Evolutionary conservation across 768 basidiomycete genomes (phyloP).

Genomic region (Rossbeevera mucosa): DNA sequence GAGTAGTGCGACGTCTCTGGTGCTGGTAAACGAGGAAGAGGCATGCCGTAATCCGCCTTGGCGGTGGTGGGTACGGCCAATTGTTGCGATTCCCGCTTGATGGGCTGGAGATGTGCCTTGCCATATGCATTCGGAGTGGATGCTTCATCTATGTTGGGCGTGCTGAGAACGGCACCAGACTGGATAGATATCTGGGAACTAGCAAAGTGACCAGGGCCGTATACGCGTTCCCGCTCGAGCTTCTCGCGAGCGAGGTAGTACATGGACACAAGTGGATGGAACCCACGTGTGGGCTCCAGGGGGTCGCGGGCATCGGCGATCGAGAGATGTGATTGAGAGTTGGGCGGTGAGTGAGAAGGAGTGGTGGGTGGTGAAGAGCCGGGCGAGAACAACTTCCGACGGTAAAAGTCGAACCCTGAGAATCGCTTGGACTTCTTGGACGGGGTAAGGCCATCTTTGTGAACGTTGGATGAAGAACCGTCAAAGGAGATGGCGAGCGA

Average conservation of each 20-base stretch:
- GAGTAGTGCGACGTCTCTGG: constrained; percentile 81
- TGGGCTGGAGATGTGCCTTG: constrained; percentile 29
- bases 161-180: constrained; percentile 21
- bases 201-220: constrained; percentile 92
- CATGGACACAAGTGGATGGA: constrained; percentile 93
- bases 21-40: constrained; percentile 72
- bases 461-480: constrained; percentile 37
- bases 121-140: constrained; percentile 13
- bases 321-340: constrained; percentile 53
- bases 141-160: constrained; percentile 16
- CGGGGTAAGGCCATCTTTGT: constrained; percentile 40
- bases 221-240: constrained; percentile 89
- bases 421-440: constrained; percentile 78
- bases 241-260: constrained; percentile 96
- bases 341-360: constrained; percentile 57
- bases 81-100: constrained; percentile 31
- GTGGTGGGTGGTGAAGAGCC: constrained; percentile 45
- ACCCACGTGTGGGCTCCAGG: constrained; percentile 84
- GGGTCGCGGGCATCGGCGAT: constrained; percentile 48
- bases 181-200: constrained; percentile 76
- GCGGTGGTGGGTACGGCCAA: constrained; percentile 28
- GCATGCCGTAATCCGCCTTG: constrained; percentile 77
- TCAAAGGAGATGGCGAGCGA: constrained; percentile 65
- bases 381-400: constrained; percentile 77
- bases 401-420: constrained; percentile 92